Percentiles rank a stretch among this genome's conserved stretches.
These are phyloP conservation scores for Setaria viridis DNA, from an alignment of 202 grass and related monocot species.

Conservation along the genomic window DNA sequence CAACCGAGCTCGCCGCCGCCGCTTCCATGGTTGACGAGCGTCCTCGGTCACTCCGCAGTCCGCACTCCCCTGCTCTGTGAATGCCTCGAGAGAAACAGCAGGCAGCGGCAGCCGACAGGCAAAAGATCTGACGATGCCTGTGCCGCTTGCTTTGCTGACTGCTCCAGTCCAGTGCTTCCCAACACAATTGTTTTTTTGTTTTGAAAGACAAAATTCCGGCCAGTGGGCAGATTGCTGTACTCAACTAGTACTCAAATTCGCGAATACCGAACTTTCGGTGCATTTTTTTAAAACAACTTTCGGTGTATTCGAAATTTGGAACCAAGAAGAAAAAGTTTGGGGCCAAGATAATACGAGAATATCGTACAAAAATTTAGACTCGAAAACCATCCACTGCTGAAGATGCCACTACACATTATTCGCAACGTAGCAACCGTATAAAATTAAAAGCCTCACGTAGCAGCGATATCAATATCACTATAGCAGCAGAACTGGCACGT, in stretches of 20 bases:
- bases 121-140: too few species aligned
- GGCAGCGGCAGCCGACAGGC: neutral
- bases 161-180: too few species aligned
- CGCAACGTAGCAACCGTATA: too few species aligned
- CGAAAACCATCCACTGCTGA: too few species aligned
- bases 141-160: neutral
- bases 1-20: slow-evolving; percentile 27
- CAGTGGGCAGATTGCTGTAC: too few species aligned
- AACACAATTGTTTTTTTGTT: too few species aligned
- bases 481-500: too few species aligned
- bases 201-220: neutral
- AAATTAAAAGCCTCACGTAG: too few species aligned
- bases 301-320: neutral
- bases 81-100: neutral
- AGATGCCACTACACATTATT: too few species aligned
- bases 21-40: slow-evolving; percentile 34
- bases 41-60: neutral
- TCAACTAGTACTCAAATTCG: too few species aligned
- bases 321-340: neutral
- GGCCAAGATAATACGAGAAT: neutral
- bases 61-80: neutral
- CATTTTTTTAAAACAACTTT: neutral
- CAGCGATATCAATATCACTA: neutral
- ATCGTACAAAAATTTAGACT: neutral
- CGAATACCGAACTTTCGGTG: too few species aligned